Conservation (phyloP, 2,329 filamentous ascomycete genomes). For the Ophiostoma ulmi region DNA sequence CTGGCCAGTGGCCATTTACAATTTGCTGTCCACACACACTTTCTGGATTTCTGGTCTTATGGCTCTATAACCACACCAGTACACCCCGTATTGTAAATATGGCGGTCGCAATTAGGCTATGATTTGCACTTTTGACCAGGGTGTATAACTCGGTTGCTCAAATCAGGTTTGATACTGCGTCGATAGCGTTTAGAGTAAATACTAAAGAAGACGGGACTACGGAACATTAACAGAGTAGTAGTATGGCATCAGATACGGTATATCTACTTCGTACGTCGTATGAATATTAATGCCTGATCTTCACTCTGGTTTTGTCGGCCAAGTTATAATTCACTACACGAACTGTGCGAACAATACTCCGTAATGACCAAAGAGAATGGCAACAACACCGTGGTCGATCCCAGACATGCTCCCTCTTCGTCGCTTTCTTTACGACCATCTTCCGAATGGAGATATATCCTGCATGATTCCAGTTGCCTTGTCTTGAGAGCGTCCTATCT, state of each 20-base stretch:
- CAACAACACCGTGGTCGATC: too few species aligned
- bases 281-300: not conserved
- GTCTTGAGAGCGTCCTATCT: not conserved
- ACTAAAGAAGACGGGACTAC: not conserved
- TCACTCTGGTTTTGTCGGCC: not conserved
- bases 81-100: not conserved
- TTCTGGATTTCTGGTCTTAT: not conserved
- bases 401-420: too few species aligned
- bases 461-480: not conserved
- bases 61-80: not conserved
- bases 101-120: not conserved
- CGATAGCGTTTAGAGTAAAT: not conserved
- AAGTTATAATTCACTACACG: too few species aligned
- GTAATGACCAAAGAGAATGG: not conserved
- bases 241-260: not conserved
- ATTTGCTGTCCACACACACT: not conserved
- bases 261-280: not conserved
- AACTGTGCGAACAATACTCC: not conserved
- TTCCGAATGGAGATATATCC: not conserved
- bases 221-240: not conserved
- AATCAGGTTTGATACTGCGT: constrained; percentile 5
- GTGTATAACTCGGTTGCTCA: not conserved
- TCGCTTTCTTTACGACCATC: not conserved
- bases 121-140: constrained; percentile 1
- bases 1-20: not conserved